phyloP scores from a whole-genome alignment of 345 rosid genomes.

The Aquilaria malaccensis region DNA sequence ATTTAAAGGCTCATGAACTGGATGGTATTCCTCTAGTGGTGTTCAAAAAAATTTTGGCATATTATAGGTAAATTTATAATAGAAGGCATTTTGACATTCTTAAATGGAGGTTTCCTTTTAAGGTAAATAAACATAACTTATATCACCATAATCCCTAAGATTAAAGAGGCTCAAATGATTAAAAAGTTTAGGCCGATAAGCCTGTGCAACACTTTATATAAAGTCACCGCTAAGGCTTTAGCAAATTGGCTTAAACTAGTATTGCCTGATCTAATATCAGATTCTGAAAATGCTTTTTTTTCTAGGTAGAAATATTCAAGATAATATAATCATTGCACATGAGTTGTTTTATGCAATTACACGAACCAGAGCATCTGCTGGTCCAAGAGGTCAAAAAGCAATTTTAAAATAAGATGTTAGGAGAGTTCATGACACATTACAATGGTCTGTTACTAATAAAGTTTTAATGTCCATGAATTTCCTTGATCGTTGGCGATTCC shows the following conservation, averaged over 20 bases:
- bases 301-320: neutral
- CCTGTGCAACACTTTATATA: neutral
- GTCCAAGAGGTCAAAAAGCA: neutral
- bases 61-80: neutral
- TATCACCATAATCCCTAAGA: neutral
- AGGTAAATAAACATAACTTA: neutral
- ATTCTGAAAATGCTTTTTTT: neutral
- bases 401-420: no score
- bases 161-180: neutral
- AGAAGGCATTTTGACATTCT: neutral
- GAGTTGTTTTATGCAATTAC: neutral
- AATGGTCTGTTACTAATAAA: no score
- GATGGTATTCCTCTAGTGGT: neutral
- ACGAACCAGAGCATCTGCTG: no score
- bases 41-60: neutral
- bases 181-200: neutral
- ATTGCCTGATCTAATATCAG: no score
- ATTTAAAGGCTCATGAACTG: no score
- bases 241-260: no score
- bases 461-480: no score
- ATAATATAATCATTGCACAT: neutral
- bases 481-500: no score
- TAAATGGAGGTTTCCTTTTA: neutral
- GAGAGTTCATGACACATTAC: no score
- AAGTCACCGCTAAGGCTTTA: no score